Conservation (phyloP, 345 rosid species). For the Moricandia arvensis region DNA sequence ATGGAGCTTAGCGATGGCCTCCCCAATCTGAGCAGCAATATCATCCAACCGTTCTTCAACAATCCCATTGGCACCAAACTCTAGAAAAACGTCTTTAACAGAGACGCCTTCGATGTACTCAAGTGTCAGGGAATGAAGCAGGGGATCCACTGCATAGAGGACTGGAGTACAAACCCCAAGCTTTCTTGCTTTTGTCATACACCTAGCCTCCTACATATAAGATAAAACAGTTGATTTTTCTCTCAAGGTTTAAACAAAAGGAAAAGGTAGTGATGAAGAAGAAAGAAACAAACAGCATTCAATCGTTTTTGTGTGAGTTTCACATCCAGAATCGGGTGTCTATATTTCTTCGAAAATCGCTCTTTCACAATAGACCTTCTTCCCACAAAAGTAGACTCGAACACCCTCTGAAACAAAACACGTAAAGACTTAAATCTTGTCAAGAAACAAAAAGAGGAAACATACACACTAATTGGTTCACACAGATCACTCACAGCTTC, state of each 20-base stretch:
- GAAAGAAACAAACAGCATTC: slow-evolving; percentile 68
- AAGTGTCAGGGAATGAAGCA: slow-evolving; percentile 69
- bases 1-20: slow-evolving; percentile 82
- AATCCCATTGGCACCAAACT: slow-evolving; percentile 65
- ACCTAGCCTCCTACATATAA: slow-evolving; percentile 78
- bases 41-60: slow-evolving; percentile 66
- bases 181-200: slow-evolving; percentile 92
- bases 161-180: slow-evolving; percentile 83
- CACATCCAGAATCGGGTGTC: slow-evolving; percentile 85
- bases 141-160: slow-evolving; percentile 71
- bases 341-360: slow-evolving; percentile 90
- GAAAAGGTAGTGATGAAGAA: neutral
- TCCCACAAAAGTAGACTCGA: slow-evolving; percentile 74
- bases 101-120: slow-evolving; percentile 80
- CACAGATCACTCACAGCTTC: slow-evolving; percentile 57
- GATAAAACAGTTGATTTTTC: neutral
- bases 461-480: neutral
- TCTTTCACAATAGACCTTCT: slow-evolving; percentile 75
- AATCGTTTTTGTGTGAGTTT: slow-evolving; percentile 80
- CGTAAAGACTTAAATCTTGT: neutral
- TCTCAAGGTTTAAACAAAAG: neutral
- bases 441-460: neutral
- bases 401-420: slow-evolving; percentile 60
- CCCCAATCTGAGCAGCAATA: slow-evolving; percentile 80
- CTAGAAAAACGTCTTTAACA: slow-evolving; percentile 76